Evolutionary conservation across 306 rosid species (phyloP).

Genomic region (Pterocarpus santalinus): DNA sequence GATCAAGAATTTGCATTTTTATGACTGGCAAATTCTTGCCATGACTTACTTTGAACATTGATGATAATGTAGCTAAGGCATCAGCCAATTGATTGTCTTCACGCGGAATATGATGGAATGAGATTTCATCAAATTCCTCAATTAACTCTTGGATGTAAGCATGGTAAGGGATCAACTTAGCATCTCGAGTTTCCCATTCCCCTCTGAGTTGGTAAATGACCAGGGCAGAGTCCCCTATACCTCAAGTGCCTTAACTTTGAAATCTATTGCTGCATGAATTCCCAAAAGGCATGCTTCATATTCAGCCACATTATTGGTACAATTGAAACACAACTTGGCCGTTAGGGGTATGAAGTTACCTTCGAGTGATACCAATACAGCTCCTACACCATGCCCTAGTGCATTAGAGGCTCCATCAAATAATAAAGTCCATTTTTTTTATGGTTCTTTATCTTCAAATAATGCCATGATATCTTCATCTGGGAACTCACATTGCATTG

Average conservation of each 20-base stretch:
- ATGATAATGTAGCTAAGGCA: neutral
- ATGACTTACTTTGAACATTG: neutral
- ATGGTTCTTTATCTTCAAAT: neutral
- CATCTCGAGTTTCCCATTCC: neutral
- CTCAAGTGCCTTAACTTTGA: neutral
- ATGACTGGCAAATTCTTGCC: neutral
- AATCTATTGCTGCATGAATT: neutral
- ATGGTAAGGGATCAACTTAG: neutral
- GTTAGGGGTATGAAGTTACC: neutral
- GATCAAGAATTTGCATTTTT: too few species aligned
- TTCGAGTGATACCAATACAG: neutral
- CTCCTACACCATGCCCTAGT: too few species aligned
- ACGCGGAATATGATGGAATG: neutral
- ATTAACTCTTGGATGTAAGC: neutral
- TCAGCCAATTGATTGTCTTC: neutral
- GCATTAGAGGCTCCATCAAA: neutral
- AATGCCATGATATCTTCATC: neutral
- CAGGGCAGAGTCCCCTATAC: neutral
- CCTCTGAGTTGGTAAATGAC: neutral
- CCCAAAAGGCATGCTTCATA: neutral
- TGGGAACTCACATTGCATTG: neutral
- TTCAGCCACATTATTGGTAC: neutral
- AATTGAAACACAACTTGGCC: neutral
- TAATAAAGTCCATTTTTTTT: neutral
- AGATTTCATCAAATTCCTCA: neutral